These are phyloP conservation scores for Puccinellia tenuiflora DNA, from an alignment of 176 grass and related monocot species.

Conservation along the genomic window DNA sequence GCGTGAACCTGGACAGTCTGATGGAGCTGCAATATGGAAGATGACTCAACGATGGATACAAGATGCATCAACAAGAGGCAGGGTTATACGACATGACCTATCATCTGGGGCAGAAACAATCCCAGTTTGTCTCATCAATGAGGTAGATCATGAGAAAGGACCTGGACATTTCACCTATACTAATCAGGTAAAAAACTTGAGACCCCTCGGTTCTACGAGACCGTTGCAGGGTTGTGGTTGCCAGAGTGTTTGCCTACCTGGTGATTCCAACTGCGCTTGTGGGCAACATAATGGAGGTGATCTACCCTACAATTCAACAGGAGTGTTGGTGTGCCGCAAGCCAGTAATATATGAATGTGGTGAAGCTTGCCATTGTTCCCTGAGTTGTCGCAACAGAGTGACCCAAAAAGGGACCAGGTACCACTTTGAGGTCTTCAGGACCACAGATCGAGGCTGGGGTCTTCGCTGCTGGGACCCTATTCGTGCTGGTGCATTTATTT, in stretches of 20 bases:
- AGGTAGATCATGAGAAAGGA: constrained; percentile 55
- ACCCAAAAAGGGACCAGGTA: constrained; percentile 52
- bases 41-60: constrained; percentile 56
- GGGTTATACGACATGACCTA: constrained; percentile 46
- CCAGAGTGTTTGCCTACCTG: constrained; percentile 56
- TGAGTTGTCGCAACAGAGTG: constrained; percentile 73
- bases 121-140: constrained; percentile 70
- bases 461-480: constrained; percentile 79
- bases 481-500: constrained; percentile 74
- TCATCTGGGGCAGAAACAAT: constrained; percentile 50
- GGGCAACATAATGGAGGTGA: constrained; percentile 53
- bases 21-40: constrained; percentile 55
- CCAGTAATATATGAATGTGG: constrained; percentile 64
- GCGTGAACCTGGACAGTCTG: constrained; percentile 52
- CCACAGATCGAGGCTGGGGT: constrained; percentile 60
- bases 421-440: constrained; percentile 78
- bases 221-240: constrained; percentile 52
- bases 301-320: constrained; percentile 65
- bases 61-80: constrained; percentile 54
- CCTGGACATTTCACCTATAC: constrained; percentile 58
- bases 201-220: constrained; percentile 37
- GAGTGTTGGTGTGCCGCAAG: constrained; percentile 54
- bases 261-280: constrained; percentile 48
- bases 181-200: constrained; percentile 33
- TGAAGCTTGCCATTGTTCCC: constrained; percentile 49